Evolutionary conservation across 1,284 basidiomycete species (phyloP).

Genomic region (Rhizoctonia solani): DNA sequence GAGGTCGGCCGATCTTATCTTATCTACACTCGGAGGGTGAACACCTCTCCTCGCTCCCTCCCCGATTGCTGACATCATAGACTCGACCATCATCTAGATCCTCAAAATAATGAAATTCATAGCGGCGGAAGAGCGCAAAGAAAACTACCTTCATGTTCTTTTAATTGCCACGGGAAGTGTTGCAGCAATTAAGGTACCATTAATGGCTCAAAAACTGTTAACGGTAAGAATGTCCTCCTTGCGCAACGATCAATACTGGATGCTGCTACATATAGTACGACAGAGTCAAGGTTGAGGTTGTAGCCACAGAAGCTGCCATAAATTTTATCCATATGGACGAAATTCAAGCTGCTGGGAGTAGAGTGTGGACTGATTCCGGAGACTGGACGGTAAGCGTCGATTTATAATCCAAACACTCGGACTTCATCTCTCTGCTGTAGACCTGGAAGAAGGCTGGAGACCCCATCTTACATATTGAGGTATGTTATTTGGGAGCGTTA

Average conservation of each 20-base stretch:
- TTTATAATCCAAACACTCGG: background rate
- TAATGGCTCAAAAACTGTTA: conserved; percentile 80
- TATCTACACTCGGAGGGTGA: too few relatives aligned
- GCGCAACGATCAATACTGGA: background rate
- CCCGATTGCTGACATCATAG: background rate
- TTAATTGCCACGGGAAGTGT: conserved; percentile 92
- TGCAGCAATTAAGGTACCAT: conserved; percentile 88
- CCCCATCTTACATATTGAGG: conserved; percentile 94
- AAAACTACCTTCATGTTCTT: conserved; percentile 61
- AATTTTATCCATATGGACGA: conserved; percentile 71
- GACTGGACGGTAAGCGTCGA: conserved; percentile 77
- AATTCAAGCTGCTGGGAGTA: conserved; percentile 58
- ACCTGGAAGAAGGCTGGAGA: conserved; percentile 77
- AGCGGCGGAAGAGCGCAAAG: conserved; percentile 12
- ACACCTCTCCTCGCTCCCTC: background rate
- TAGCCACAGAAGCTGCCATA: conserved; percentile 77
- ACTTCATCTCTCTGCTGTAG: conserved; percentile 41
- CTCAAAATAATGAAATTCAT: background rate
- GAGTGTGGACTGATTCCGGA: conserved; percentile 88
- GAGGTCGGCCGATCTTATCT: conserved; percentile 18
- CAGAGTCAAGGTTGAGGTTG: conserved; percentile 80
- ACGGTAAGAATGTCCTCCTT: conserved; percentile 53
- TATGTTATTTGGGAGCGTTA: too few relatives aligned
- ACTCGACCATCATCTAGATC: background rate
- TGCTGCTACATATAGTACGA: conserved; percentile 54